Percentiles rank a stretch among this genome's conserved stretches.
phyloP scores from a whole-genome alignment of 2,329 filamentous ascomycete genomes.

The Verticillium longisporum region DNA sequence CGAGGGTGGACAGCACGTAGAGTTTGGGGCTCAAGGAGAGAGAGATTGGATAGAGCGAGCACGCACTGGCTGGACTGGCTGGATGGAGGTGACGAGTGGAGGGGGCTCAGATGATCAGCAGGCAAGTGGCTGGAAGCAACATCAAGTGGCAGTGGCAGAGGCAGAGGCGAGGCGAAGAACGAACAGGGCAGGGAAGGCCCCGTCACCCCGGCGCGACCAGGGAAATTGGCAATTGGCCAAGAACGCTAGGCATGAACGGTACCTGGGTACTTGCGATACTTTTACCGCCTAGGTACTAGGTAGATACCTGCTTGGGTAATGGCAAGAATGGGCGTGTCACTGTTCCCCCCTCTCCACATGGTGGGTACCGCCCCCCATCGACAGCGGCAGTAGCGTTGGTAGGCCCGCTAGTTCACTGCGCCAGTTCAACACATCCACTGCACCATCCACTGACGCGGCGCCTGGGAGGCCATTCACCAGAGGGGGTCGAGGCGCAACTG shows the following conservation, averaged over 20 bases:
- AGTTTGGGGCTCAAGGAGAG: not conserved
- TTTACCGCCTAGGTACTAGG: too few species aligned
- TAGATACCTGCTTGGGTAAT: too few species aligned
- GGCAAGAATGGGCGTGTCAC: too few species aligned
- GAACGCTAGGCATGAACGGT: not conserved
- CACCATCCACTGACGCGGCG: not conserved
- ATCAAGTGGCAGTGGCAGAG: not conserved
- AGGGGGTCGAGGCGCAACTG: not conserved
- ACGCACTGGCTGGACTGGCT: not conserved
- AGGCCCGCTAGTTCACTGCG: not conserved
- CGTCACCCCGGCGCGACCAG: not conserved
- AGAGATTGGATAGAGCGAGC: not conserved
- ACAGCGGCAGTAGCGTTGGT: not conserved
- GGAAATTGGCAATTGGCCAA: conserved; percentile 1
- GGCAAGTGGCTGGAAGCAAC: not conserved
- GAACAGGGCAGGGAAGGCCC: not conserved
- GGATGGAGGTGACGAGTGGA: not conserved
- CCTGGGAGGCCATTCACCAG: not conserved
- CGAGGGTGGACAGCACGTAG: not conserved
- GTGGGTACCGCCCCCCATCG: not conserved
- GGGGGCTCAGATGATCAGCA: not conserved
- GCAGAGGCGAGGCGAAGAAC: not conserved
- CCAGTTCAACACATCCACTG: not conserved
- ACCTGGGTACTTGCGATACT: not conserved
- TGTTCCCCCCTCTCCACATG: too few species aligned